Conservation (phyloP, 106 monocot genomes). For the Dioscorea zingiberensis region DNA sequence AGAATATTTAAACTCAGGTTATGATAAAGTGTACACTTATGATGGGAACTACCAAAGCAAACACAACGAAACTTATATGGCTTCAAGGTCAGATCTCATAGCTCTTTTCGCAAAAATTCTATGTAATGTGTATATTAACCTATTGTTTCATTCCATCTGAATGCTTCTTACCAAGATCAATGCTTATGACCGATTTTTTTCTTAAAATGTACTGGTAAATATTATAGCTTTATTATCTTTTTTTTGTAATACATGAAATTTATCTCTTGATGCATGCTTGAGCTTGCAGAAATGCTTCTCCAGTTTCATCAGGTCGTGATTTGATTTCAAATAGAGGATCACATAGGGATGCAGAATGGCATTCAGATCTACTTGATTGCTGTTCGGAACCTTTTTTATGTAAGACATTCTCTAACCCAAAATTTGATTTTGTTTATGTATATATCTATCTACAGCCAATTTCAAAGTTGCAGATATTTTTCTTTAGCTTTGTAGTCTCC, state of each 20-base stretch:
- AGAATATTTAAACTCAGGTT: constrained; percentile 18
- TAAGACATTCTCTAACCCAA: constrained; percentile 13
- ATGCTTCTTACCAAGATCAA: not conserved
- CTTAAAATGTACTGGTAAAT: not conserved
- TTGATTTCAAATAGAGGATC: constrained; percentile 37
- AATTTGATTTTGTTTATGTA: not conserved
- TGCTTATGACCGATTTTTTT: not conserved
- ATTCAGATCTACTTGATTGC: constrained; percentile 79
- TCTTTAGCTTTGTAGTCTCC: too few species aligned
- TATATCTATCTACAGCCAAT: too few species aligned
- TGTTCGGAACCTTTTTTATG: constrained; percentile 79
- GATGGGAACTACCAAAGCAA: constrained; percentile 28
- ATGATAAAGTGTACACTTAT: constrained; percentile 25
- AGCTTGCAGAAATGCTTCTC: constrained; percentile 43
- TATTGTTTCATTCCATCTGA: not conserved
- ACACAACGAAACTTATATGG: constrained; percentile 15
- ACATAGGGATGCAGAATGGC: constrained; percentile 48
- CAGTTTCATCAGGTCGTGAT: constrained; percentile 44
- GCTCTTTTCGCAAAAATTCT: not conserved
- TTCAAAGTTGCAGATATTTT: too few species aligned
- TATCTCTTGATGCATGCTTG: not conserved
- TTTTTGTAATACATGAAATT: not conserved
- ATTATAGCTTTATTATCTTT: not conserved
- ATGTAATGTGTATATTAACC: not conserved
- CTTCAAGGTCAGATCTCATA: constrained; percentile 34